Evolutionary conservation across 2,329 filamentous ascomycete species (phyloP).

Genomic region (Trichoderma atroviride): DNA sequence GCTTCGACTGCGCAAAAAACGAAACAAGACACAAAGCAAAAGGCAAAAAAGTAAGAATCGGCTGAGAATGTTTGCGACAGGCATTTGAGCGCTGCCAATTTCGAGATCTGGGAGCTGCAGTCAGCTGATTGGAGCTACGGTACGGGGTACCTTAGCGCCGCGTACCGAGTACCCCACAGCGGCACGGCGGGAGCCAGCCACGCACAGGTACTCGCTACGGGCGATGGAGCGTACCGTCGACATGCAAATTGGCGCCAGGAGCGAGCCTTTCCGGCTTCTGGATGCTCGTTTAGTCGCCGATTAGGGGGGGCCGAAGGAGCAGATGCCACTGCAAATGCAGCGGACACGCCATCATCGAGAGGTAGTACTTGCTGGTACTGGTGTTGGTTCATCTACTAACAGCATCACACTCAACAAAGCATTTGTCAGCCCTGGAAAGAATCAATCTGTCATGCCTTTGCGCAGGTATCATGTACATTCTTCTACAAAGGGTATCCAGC

Average conservation of each 20-base stretch:
- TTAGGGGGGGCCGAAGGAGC: neutral
- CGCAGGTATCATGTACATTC: neutral
- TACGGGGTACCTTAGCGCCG: neutral
- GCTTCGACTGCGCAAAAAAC: too few species aligned
- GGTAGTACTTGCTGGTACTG: neutral
- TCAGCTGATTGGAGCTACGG: slow-evolving; percentile 16
- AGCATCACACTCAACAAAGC: neutral
- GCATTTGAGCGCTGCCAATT: slow-evolving; percentile 11
- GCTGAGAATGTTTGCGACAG: neutral
- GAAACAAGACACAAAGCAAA: too few species aligned
- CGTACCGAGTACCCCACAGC: slow-evolving; percentile 13
- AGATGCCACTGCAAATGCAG: neutral
- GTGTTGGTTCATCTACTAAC: neutral
- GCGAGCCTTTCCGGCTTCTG: neutral
- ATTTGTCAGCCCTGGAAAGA: neutral
- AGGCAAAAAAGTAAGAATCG: neutral
- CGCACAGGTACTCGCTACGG: neutral
- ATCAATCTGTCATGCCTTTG: neutral
- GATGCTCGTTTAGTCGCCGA: neutral
- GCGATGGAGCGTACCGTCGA: neutral
- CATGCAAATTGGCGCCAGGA: neutral
- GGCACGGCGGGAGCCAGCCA: neutral
- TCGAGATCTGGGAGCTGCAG: neutral
- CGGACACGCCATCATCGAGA: neutral
- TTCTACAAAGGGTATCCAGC: neutral